Conservation (phyloP, 2,329 filamentous ascomycete genomes). For the Ophiostoma montium region DNA sequence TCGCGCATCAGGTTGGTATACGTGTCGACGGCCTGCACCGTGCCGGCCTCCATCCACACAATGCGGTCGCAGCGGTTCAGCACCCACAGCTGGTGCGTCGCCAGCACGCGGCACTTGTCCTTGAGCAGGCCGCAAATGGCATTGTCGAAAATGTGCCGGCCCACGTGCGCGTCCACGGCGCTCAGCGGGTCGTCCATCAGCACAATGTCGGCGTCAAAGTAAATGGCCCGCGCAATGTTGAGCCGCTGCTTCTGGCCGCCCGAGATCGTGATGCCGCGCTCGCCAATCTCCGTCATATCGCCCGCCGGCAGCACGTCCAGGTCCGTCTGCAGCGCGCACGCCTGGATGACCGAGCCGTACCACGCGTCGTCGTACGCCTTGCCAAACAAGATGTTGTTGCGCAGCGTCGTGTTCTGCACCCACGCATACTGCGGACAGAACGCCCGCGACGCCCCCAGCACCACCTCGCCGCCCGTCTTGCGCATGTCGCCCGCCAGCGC, state of each 20-base stretch:
- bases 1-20: slow-evolving; percentile 76
- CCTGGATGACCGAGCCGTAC: slow-evolving; percentile 74
- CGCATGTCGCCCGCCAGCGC: slow-evolving; percentile 92
- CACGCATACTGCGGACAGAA: slow-evolving; percentile 96
- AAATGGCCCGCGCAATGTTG: slow-evolving; percentile 75
- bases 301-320: slow-evolving; percentile 85
- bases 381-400: slow-evolving; percentile 84
- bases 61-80: slow-evolving; percentile 82
- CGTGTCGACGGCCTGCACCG: slow-evolving; percentile 72
- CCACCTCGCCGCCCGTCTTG: slow-evolving; percentile 58
- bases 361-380: slow-evolving; percentile 60
- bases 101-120: slow-evolving; percentile 79
- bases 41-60: slow-evolving; percentile 81
- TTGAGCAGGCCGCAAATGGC: slow-evolving; percentile 81
- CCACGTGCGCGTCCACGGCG: slow-evolving; percentile 56
- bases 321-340: slow-evolving; percentile 75
- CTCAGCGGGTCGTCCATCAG: slow-evolving; percentile 57
- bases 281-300: slow-evolving; percentile 84
- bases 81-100: slow-evolving; percentile 91
- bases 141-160: slow-evolving; percentile 75
- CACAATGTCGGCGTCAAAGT: slow-evolving; percentile 55
- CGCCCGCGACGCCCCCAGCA: slow-evolving; percentile 64
- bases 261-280: slow-evolving; percentile 88
- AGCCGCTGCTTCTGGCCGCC: slow-evolving; percentile 91
- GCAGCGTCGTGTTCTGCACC: slow-evolving; percentile 86